Evolutionary conservation across 2,329 filamentous ascomycete species (phyloP).

Genomic region (Xylariaceae sp.): DNA sequence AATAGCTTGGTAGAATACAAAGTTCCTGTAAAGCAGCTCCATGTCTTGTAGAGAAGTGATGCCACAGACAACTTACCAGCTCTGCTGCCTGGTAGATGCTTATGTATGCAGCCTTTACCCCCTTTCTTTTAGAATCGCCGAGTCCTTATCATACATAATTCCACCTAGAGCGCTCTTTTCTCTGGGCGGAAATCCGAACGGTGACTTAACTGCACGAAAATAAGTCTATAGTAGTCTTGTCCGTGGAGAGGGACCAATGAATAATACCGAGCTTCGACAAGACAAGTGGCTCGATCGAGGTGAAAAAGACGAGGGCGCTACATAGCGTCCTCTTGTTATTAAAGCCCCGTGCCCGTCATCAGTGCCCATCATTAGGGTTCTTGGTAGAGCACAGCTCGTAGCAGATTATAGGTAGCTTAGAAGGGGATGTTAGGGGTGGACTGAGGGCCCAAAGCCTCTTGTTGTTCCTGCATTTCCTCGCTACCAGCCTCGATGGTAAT

Average conservation of each 20-base stretch:
- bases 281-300: no score
- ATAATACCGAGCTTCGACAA: constrained; percentile 5
- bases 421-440: constrained; percentile 59
- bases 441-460: constrained; percentile 55
- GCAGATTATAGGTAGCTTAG: constrained; percentile 40
- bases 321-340: no score
- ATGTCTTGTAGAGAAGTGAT: constrained; percentile 8
- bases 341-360: constrained; percentile 8
- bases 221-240: constrained; percentile 11
- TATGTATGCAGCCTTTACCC: constrained; percentile 16
- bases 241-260: constrained; percentile 5
- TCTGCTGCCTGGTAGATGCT: constrained; percentile 9
- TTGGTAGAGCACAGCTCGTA: constrained; percentile 15
- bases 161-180: constrained; percentile 5
- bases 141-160: constrained; percentile 19
- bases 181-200: constrained; percentile 5
- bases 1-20: constrained; percentile 14
- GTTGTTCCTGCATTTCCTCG: constrained; percentile 83
- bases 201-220: constrained; percentile 8
- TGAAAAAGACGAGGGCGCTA: neutral
- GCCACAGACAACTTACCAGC: constrained; percentile 9
- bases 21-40: constrained; percentile 10
- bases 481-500: constrained; percentile 83
- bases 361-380: constrained; percentile 24
- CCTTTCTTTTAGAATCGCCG: constrained; percentile 15